These are phyloP conservation scores for Iris macrosiphon DNA, from an alignment of 106 monocot species.

Conservation along the genomic window DNA sequence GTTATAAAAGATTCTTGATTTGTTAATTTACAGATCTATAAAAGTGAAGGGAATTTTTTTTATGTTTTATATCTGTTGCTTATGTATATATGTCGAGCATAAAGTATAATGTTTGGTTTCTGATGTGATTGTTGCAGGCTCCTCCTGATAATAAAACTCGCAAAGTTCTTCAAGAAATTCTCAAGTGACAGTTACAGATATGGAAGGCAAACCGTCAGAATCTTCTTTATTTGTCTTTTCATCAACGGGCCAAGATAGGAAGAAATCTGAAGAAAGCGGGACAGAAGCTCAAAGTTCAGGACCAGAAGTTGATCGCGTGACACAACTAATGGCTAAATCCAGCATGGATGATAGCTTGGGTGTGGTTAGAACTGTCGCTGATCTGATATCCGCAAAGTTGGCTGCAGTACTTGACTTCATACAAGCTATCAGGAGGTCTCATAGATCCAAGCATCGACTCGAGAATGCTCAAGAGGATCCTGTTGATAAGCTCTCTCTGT, in stretches of 20 bases:
- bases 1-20: background rate
- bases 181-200: slow-evolving; percentile 65
- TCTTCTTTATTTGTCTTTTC: slow-evolving; percentile 50
- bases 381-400: slow-evolving; percentile 89
- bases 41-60: slow-evolving; percentile 80
- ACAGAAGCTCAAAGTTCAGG: slow-evolving; percentile 6
- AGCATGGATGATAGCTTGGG: slow-evolving; percentile 25
- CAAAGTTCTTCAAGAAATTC: slow-evolving; percentile 84
- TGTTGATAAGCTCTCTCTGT: slow-evolving; percentile 46
- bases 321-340: slow-evolving; percentile 8
- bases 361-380: slow-evolving; percentile 44
- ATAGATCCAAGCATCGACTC: slow-evolving; percentile 87
- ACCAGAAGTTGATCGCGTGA: slow-evolving; percentile 7
- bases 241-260: slow-evolving; percentile 20
- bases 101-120: background rate
- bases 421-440: slow-evolving; percentile 98
- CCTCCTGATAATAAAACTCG: slow-evolving; percentile 59
- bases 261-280: slow-evolving; percentile 10
- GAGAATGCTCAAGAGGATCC: slow-evolving; percentile 43
- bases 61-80: background rate
- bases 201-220: slow-evolving; percentile 71
- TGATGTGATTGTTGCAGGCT: slow-evolving; percentile 39
- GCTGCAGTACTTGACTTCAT: slow-evolving; percentile 94
- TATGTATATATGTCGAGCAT: background rate
- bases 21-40: slow-evolving; percentile 52